These are phyloP conservation scores for Paraconiothyrium sp. DNA, from an alignment of 2,329 filamentous ascomycete species.

Conservation along the genomic window DNA sequence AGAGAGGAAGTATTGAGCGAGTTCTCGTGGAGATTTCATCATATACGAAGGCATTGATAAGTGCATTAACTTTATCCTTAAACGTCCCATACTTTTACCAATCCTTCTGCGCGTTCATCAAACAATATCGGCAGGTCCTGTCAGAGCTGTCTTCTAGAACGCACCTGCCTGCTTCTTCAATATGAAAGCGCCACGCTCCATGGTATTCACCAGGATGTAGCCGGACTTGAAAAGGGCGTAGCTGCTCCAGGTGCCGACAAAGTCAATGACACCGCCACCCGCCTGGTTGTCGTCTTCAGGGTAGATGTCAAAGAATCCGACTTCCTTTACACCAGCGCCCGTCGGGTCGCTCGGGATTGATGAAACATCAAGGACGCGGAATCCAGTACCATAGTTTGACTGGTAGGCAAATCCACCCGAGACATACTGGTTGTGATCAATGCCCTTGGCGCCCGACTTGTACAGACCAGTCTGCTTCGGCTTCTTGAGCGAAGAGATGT, in stretches of 20 bases:
- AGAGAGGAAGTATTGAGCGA: slow-evolving; percentile 12
- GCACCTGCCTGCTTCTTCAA: slow-evolving; percentile 45
- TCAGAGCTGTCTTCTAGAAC: slow-evolving; percentile 17
- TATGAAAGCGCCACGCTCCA: slow-evolving; percentile 52
- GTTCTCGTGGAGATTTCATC: background rate
- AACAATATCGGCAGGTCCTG: background rate
- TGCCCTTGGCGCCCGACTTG: slow-evolving; percentile 49
- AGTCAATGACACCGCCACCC: slow-evolving; percentile 52
- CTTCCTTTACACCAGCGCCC: slow-evolving; percentile 53
- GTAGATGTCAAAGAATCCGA: slow-evolving; percentile 56
- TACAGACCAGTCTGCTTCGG: slow-evolving; percentile 56
- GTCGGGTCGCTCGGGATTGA: slow-evolving; percentile 54
- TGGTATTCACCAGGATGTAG: slow-evolving; percentile 52
- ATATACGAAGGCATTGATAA: slow-evolving; percentile 4
- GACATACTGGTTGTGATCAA: slow-evolving; percentile 61
- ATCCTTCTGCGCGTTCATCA: background rate
- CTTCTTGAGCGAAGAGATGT: slow-evolving; percentile 44
- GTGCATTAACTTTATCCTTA: slow-evolving; percentile 1
- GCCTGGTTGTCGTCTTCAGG: slow-evolving; percentile 53
- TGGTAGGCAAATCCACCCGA: slow-evolving; percentile 54
- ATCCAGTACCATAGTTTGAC: slow-evolving; percentile 55
- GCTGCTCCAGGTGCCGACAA: slow-evolving; percentile 56
- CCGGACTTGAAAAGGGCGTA: slow-evolving; percentile 54
- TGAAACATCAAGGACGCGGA: slow-evolving; percentile 54
- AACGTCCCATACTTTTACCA: slow-evolving; percentile 1